Evolutionary conservation across 1,139 yeast species (phyloP).

Genomic region (Barnettozyma hawaiiensis): DNA sequence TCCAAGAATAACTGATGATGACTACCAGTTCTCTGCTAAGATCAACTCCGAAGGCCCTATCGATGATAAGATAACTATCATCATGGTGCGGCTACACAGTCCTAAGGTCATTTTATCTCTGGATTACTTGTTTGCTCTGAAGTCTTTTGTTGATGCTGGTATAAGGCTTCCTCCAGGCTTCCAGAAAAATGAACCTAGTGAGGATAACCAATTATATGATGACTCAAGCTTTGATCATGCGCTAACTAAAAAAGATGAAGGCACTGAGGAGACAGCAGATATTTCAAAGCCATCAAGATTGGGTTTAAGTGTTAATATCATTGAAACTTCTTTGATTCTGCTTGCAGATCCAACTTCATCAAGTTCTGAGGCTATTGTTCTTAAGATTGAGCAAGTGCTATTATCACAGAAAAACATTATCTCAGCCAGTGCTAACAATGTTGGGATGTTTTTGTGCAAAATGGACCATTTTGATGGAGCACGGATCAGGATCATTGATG

Average conservation of each 20-base stretch:
- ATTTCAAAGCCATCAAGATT: slow-evolving; percentile 21
- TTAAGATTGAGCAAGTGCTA: slow-evolving; percentile 76
- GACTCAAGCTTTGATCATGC: slow-evolving; percentile 9
- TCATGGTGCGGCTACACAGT: slow-evolving; percentile 66
- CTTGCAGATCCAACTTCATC: slow-evolving; percentile 70
- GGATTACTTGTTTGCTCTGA: slow-evolving; percentile 78
- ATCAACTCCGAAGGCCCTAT: slow-evolving; percentile 39
- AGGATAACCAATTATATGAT: slow-evolving; percentile 13
- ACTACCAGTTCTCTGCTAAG: slow-evolving; percentile 67
- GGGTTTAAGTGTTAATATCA: slow-evolving; percentile 63
- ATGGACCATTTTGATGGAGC: slow-evolving; percentile 63
- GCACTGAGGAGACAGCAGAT: not conserved
- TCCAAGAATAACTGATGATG: slow-evolving; percentile 59
- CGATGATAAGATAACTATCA: slow-evolving; percentile 41
- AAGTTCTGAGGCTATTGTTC: slow-evolving; percentile 83
- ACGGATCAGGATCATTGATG: slow-evolving; percentile 75
- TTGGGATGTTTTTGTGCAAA: slow-evolving; percentile 79
- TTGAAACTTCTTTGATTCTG: slow-evolving; percentile 73
- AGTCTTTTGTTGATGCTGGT: slow-evolving; percentile 51
- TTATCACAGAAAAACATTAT: slow-evolving; percentile 60
- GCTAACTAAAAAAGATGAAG: slow-evolving; percentile 1
- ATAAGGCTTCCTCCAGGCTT: slow-evolving; percentile 18
- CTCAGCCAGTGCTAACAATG: slow-evolving; percentile 66
- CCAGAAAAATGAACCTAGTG: slow-evolving; percentile 13
- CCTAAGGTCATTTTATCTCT: slow-evolving; percentile 79